phyloP scores from a whole-genome alignment of 441 rosid genomes.

The Aquilaria agallochum region DNA sequence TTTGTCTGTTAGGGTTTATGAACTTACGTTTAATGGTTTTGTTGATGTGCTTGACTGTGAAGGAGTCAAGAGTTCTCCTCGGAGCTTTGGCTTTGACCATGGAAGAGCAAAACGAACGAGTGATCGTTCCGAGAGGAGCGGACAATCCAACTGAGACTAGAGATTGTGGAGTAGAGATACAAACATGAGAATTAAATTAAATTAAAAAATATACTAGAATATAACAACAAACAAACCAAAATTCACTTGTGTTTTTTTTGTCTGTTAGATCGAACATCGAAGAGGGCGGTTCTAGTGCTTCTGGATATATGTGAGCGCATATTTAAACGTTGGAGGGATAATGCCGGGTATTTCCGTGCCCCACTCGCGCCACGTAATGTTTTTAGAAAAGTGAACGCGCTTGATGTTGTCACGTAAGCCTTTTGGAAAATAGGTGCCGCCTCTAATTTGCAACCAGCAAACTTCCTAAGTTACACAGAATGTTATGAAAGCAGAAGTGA shows the following conservation, averaged over 20 bases:
- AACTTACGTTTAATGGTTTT: conserved; percentile 62
- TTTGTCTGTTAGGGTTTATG: no score
- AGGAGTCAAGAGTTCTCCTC: conserved; percentile 65
- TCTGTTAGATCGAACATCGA: background rate
- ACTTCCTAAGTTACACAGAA: background rate
- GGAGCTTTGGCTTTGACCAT: conserved; percentile 88
- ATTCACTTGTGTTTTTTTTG: background rate
- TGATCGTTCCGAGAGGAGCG: conserved; percentile 12
- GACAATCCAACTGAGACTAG: conserved; percentile 20
- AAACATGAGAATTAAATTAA: background rate
- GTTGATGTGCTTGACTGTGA: conserved; percentile 67
- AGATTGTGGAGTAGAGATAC: conserved; percentile 2
- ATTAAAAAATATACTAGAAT: background rate
- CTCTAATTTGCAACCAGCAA: background rate
- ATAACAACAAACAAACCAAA: background rate
- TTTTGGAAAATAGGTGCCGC: background rate
- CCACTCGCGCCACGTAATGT: conserved; percentile 22
- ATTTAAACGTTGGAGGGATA: no score
- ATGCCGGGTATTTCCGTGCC: background rate
- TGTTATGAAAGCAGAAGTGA: background rate
- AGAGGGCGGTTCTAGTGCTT: no score
- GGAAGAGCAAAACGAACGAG: conserved; percentile 18
- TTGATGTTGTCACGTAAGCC: conserved; percentile 6
- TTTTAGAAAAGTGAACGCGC: background rate
- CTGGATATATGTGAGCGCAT: no score